Evolutionary conservation across 306 rosid genomes (phyloP).

Genomic region (Gastrolobium villosum): DNA sequence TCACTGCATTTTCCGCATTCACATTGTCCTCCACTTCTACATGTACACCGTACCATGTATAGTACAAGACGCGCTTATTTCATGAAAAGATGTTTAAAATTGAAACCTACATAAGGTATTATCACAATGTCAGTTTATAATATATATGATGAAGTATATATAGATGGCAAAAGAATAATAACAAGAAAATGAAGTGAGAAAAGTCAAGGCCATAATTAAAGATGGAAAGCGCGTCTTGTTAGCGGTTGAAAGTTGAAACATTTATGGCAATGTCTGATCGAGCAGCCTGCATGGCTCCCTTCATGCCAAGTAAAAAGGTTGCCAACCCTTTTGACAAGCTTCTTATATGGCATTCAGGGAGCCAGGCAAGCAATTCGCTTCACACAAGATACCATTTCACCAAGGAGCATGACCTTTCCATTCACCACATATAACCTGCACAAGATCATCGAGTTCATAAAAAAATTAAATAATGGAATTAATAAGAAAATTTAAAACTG

Average conservation of each 20-base stretch:
- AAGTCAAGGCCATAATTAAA: not conserved
- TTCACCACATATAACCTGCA: not conserved
- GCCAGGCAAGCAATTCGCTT: slow-evolving; percentile 61
- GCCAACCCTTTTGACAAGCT: slow-evolving; percentile 53
- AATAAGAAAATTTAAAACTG: no score
- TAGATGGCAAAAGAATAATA: not conserved
- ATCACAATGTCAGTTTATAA: not conserved
- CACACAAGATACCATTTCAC: not conserved
- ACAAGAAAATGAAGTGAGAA: not conserved
- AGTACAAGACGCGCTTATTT: no score
- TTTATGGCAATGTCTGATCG: not conserved
- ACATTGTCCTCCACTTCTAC: not conserved
- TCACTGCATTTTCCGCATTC: not conserved
- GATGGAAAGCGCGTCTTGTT: not conserved
- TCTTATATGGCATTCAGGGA: slow-evolving; percentile 79
- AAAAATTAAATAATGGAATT: not conserved
- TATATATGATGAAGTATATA: not conserved
- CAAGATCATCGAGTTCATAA: not conserved
- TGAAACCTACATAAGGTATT: not conserved
- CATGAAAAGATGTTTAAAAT: not conserved
- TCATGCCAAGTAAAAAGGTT: slow-evolving; percentile 67
- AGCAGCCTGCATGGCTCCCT: slow-evolving; percentile 67
- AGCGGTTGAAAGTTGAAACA: not conserved
- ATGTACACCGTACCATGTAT: not conserved
- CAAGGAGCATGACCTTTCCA: not conserved